A percentile compares a stretch with the other conserved stretches of the same genome.
Conservation (phyloP, 768 basidiomycete genomes). For the Termitomyces heimii region DNA sequence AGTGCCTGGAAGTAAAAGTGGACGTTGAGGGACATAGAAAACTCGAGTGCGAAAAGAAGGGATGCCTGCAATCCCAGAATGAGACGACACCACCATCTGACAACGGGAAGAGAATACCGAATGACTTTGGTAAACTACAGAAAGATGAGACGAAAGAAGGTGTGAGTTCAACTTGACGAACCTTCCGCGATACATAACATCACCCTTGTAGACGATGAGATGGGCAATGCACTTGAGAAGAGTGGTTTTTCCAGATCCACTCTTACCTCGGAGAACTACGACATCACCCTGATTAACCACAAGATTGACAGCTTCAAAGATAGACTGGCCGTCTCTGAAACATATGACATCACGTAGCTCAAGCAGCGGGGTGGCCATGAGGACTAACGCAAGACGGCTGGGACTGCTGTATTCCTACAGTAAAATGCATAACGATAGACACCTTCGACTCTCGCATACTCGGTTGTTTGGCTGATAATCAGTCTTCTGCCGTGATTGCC, state of each 20-base stretch:
- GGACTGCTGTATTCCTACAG: neutral
- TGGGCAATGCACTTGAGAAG: constrained; percentile 83
- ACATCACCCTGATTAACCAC: constrained; percentile 68
- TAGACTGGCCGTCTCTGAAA: constrained; percentile 34
- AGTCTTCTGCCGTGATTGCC: too few species aligned
- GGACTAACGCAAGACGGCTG: neutral
- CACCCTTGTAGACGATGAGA: constrained; percentile 64
- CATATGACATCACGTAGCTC: constrained; percentile 48
- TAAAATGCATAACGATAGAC: too few species aligned
- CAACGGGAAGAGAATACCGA: constrained; percentile 28
- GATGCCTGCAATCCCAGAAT: constrained; percentile 42
- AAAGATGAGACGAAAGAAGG: neutral
- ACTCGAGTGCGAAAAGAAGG: constrained; percentile 75
- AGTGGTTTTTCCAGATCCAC: constrained; percentile 78
- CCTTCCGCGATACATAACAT: constrained; percentile 63
- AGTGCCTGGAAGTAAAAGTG: constrained; percentile 79
- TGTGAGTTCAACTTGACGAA: constrained; percentile 18
- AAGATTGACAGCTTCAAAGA: constrained; percentile 62
- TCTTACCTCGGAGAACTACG: constrained; percentile 71
- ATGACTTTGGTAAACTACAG: constrained; percentile 41
- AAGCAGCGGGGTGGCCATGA: constrained; percentile 30
- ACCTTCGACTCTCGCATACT: too few species aligned
- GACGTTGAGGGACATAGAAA: constrained; percentile 84
- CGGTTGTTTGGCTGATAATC: too few species aligned
- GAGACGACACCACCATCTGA: neutral